phyloP scores from a whole-genome alignment of 2,329 filamentous ascomycete genomes.

The Hypoxylon sp. region DNA sequence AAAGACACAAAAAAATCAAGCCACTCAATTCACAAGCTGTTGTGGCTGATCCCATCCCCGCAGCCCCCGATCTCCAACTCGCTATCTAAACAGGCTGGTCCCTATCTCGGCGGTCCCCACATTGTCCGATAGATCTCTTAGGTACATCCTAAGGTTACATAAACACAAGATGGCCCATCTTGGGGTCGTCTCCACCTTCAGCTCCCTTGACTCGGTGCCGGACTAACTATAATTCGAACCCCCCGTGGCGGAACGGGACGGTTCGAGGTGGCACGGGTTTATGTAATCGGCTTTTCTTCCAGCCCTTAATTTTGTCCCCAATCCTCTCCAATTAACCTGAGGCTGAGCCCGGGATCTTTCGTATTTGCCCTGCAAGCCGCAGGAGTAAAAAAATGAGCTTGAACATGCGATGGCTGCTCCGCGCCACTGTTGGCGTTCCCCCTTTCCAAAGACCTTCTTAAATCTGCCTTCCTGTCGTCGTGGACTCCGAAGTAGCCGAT shows the following conservation, averaged over 20 bases:
- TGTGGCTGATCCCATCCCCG: slow-evolving; percentile 18
- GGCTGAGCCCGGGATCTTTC: slow-evolving; percentile 22
- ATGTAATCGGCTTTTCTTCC: slow-evolving; percentile 15
- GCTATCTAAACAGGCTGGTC: not conserved
- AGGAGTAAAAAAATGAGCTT: not conserved
- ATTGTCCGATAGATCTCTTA: not conserved
- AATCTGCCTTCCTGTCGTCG: not conserved
- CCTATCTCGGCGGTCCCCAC: slow-evolving; percentile 7
- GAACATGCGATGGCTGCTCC: not conserved
- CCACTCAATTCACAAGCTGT: slow-evolving; percentile 15
- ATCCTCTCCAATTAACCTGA: slow-evolving; percentile 34
- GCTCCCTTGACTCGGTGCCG: not conserved
- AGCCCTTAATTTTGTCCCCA: slow-evolving; percentile 31
- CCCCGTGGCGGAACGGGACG: not conserved
- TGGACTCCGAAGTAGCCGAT: slow-evolving; percentile 1
- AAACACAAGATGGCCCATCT: too few species aligned
- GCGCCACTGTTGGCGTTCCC: slow-evolving; percentile 6
- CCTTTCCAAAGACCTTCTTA: slow-evolving; percentile 5
- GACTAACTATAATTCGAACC: slow-evolving; percentile 17
- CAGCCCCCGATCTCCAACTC: not conserved
- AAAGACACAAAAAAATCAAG: slow-evolving; percentile 20
- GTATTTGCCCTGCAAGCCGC: not conserved
- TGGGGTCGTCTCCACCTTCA: not conserved
- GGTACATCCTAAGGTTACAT: too few species aligned
- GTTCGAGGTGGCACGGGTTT: slow-evolving; percentile 12